These are phyloP conservation scores for Pseudopithomyces chartarum DNA, from an alignment of 2,329 filamentous ascomycete genomes.

Conservation along the genomic window DNA sequence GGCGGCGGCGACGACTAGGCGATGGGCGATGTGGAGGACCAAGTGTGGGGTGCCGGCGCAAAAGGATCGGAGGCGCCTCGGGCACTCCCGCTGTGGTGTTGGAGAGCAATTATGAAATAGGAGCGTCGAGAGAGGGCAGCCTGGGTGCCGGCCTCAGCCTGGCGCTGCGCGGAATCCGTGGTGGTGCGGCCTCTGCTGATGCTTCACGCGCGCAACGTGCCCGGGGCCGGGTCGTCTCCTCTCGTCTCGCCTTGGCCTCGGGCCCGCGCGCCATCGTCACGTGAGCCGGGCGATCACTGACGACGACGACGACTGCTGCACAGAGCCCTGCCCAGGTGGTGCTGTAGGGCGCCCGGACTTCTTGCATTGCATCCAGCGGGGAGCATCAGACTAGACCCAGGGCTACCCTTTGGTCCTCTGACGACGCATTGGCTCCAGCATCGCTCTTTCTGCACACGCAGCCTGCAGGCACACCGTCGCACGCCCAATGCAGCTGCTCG, in stretches of 20 bases:
- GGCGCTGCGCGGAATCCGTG: not conserved
- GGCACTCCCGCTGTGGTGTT: not conserved
- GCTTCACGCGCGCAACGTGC: no score
- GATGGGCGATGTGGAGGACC: not conserved
- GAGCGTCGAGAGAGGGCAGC: no score
- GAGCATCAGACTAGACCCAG: no score
- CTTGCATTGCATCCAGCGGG: no score
- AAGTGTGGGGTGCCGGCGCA: slow-evolving; percentile 6
- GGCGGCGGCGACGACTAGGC: not conserved
- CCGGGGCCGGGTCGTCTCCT: not conserved
- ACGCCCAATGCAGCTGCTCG: not conserved
- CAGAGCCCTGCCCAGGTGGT: no score
- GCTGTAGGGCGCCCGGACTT: no score
- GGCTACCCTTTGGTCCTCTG: not conserved
- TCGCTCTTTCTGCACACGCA: not conserved
- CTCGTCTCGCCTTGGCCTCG: not conserved
- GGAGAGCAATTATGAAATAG: not conserved
- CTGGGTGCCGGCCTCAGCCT: not conserved
- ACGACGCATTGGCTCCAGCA: not conserved
- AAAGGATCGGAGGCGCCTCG: not conserved
- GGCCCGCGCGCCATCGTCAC: no score
- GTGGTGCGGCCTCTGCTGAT: not conserved
- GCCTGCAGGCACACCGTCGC: not conserved
- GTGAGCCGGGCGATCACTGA: no score
- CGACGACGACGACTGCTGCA: no score